Percentiles rank a stretch among this genome's conserved stretches.
Conservation (phyloP, 2,329 filamentous ascomycete genomes). For the Hypoxylon rubiginosum region DNA sequence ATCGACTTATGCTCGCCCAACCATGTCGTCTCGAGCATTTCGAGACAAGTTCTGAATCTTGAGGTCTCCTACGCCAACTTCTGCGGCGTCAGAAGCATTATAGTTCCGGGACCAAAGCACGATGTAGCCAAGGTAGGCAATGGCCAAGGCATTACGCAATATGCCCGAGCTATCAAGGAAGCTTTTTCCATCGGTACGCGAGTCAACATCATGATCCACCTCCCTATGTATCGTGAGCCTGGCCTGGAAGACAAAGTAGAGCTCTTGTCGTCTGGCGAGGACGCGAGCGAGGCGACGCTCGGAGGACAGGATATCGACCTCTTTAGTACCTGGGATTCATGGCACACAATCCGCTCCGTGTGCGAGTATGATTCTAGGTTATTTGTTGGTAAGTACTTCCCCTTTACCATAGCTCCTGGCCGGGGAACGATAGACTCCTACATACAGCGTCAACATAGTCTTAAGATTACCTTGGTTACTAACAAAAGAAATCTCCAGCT, state of each 20-base stretch:
- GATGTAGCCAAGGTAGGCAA: conserved; percentile 67
- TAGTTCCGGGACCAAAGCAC: conserved; percentile 82
- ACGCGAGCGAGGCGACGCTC: conserved; percentile 47
- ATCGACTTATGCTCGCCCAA: conserved; percentile 89
- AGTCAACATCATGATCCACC: conserved; percentile 82
- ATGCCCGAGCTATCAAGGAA: conserved; percentile 86
- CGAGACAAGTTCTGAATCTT: conserved; percentile 88
- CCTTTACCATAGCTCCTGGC: conserved; percentile 12
- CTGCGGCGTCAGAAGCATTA: conserved; percentile 86
- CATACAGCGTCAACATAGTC: not conserved
- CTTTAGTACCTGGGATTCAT: conserved; percentile 91
- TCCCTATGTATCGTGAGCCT: conserved; percentile 85
- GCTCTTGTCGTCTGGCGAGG: conserved; percentile 62
- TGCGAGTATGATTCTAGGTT: conserved; percentile 89
- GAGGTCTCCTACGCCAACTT: conserved; percentile 97
- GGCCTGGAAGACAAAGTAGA: conserved; percentile 66
- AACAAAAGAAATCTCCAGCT: conserved; percentile 55
- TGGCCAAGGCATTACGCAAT: conserved; percentile 74
- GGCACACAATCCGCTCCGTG: conserved; percentile 86
- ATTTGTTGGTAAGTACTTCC: conserved; percentile 78
- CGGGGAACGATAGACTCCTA: not conserved
- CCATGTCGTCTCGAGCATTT: conserved; percentile 86
- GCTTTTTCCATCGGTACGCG: conserved; percentile 80
- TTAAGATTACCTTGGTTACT: conserved; percentile 16
- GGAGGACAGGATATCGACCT: conserved; percentile 72